Conservation (phyloP, 108 stramenopile species). For the Hondaea fermentalgiana region DNA sequence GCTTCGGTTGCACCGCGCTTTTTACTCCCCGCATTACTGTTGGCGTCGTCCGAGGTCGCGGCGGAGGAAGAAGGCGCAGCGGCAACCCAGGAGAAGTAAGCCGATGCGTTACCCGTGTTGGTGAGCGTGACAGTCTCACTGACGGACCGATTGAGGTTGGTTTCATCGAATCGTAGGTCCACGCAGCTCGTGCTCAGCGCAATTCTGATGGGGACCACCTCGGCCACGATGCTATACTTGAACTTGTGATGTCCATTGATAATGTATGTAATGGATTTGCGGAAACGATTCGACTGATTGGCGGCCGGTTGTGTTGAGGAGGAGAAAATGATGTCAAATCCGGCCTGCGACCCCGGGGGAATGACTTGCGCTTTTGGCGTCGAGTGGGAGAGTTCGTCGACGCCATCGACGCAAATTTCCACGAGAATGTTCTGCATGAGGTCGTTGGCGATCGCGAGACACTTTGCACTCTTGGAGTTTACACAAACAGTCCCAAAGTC, state of each 20-base stretch:
- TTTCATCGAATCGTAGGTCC: conserved; percentile 20
- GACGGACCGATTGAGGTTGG: conserved; percentile 12
- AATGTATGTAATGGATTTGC: conserved; percentile 20
- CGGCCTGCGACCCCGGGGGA: conserved; percentile 25
- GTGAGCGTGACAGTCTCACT: conserved; percentile 9
- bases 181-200: neutral
- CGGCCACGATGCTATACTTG: conserved; percentile 28
- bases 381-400: conserved; percentile 22
- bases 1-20: neutral
- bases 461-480: conserved; percentile 21
- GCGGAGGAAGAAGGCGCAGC: conserved; percentile 14
- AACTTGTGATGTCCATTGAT: conserved; percentile 36
- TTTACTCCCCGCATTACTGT: neutral
- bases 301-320: neutral
- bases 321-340: conserved; percentile 38
- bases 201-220: conserved; percentile 35
- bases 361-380: conserved; percentile 30
- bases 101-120: conserved; percentile 42
- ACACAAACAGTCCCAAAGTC: conserved; percentile 40
- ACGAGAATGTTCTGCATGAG: conserved; percentile 31
- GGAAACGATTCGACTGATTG: neutral
- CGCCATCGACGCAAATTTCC: neutral
- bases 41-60: neutral
- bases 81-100: conserved; percentile 30
- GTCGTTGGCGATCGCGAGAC: conserved; percentile 38